Conservation (phyloP, 2,329 filamentous ascomycete genomes). For the Didymellaceae sp. region DNA sequence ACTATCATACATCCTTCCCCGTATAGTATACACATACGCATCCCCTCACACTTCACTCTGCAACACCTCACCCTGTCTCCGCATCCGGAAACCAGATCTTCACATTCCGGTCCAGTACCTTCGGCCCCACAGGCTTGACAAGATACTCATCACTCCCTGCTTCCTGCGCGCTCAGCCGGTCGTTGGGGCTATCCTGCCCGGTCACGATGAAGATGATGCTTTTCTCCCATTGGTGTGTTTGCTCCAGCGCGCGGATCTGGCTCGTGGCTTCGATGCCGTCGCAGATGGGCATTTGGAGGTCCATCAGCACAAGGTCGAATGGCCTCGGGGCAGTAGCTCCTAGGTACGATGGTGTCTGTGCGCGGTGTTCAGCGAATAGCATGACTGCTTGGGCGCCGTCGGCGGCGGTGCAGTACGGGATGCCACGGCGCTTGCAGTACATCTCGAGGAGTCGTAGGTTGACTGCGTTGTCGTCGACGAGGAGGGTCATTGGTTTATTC, state of each 20-base stretch:
- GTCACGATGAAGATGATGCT: slow-evolving; percentile 46
- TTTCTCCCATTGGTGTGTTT: slow-evolving; percentile 25
- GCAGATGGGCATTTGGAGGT: slow-evolving; percentile 51
- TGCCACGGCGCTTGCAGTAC: slow-evolving; percentile 54
- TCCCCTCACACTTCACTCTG: neutral
- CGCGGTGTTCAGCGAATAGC: slow-evolving; percentile 30
- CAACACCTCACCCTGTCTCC: slow-evolving; percentile 4
- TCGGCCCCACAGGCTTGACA: slow-evolving; percentile 43
- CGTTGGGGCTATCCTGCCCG: slow-evolving; percentile 38
- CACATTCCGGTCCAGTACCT: slow-evolving; percentile 32
- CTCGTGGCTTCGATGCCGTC: slow-evolving; percentile 47
- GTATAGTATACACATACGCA: no score
- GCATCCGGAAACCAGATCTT: slow-evolving; percentile 30
- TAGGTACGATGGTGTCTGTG: neutral
- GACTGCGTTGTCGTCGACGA: slow-evolving; percentile 56
- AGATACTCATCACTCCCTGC: slow-evolving; percentile 42
- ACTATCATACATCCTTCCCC: no score
- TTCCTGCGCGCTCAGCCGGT: slow-evolving; percentile 31
- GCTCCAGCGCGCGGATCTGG: slow-evolving; percentile 45
- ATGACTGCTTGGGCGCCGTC: slow-evolving; percentile 53
- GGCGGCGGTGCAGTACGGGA: slow-evolving; percentile 47
- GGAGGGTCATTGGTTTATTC: slow-evolving; percentile 38
- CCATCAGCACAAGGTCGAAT: slow-evolving; percentile 50
- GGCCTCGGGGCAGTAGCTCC: slow-evolving; percentile 13
- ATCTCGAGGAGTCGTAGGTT: slow-evolving; percentile 56